Evolutionary conservation across 495 filamentous ascomycete genomes (phyloP), one percentile per base, ranked within the genome.

Genomic region (Aspergillus leporis): DNA sequence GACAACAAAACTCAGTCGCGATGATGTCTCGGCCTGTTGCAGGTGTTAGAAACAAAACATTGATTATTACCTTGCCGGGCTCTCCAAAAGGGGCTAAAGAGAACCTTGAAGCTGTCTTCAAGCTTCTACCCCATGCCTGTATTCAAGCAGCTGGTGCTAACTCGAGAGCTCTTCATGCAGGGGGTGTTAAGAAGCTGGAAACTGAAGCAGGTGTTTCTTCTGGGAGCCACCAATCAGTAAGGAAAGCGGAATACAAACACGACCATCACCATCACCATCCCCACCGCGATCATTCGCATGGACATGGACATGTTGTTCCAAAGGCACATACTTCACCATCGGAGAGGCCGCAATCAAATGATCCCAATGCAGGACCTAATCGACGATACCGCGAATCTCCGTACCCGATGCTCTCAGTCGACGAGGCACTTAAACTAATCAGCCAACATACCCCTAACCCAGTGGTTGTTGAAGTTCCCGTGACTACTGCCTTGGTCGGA

Each of bases 1-100:
- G 51, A 66, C 48, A 55, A 61, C n/a, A 43, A 31, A 49, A 46
- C 16, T 6, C 61, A 96, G 91, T 98, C 75, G 95, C 93, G n/a
- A 86, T 96, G 77, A 98, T 98, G 94, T 89, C 94, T 55, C 84
- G 94, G 55, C 93, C 94, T 14, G 90, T 97, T 52, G 95, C 95
- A 50, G 94, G 94, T 10, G 87, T 95, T 12, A 82, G 94, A 31
- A 86, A 92, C 60, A 87, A 86, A 60, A 87, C 92, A 6, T 73
- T 99, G 51, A 91, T 99, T 46, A 75, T 97, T 49, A 98, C 94
- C 0, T 79, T 99, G 40, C 94, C 94, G 0, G 94, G 94, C 23
- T 97, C 94, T 3, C 95, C 95, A 1, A 97, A 96, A 77, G 94
- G 92, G n/a, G 94, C 94, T 3, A 88, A 84, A 66, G 94, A 99